Percentiles rank a stretch among this genome's conserved stretches.
Evolutionary conservation across 1,139 yeast species (phyloP).

Genomic region (Scheffersomyces parashehatae): DNA sequence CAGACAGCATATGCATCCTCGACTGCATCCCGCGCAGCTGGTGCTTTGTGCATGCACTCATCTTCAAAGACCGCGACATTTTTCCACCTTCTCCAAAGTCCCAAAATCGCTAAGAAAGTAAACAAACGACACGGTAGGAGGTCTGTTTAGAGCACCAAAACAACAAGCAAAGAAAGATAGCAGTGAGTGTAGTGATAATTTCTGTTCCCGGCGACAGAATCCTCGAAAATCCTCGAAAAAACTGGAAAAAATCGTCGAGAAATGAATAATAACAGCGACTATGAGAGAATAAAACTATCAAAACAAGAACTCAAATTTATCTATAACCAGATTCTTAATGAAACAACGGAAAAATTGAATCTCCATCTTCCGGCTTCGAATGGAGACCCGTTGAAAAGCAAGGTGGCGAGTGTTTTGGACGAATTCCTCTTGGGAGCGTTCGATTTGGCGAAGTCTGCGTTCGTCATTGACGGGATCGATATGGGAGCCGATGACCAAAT

Average conservation of each 20-base stretch:
- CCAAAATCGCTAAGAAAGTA: no score
- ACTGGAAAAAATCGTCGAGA: neutral
- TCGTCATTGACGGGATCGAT: slow-evolving; percentile 51
- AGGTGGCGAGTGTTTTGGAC: slow-evolving; percentile 45
- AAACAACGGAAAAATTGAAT: slow-evolving; percentile 44
- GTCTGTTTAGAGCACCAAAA: no score
- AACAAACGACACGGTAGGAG: no score
- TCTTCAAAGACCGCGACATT: no score
- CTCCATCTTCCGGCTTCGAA: slow-evolving; percentile 48
- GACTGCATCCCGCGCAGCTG: no score
- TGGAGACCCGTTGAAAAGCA: slow-evolving; percentile 46
- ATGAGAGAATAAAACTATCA: slow-evolving; percentile 45
- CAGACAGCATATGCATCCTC: no score
- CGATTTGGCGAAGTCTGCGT: slow-evolving; percentile 51
- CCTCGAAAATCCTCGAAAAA: neutral
- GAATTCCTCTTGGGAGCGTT: slow-evolving; percentile 49
- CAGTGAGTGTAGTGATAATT: neutral
- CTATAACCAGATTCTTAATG: slow-evolving; percentile 41
- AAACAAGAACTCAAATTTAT: slow-evolving; percentile 52
- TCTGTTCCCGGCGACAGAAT: neutral
- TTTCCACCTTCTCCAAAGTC: no score
- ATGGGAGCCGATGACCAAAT: slow-evolving; percentile 12
- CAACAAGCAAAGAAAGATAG: neutral
- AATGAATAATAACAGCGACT: slow-evolving; percentile 1
- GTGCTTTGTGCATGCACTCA: no score